These are phyloP conservation scores for Trichopus zeylanicus DNA, from an alignment of 116 monocot species.

Conservation along the genomic window DNA sequence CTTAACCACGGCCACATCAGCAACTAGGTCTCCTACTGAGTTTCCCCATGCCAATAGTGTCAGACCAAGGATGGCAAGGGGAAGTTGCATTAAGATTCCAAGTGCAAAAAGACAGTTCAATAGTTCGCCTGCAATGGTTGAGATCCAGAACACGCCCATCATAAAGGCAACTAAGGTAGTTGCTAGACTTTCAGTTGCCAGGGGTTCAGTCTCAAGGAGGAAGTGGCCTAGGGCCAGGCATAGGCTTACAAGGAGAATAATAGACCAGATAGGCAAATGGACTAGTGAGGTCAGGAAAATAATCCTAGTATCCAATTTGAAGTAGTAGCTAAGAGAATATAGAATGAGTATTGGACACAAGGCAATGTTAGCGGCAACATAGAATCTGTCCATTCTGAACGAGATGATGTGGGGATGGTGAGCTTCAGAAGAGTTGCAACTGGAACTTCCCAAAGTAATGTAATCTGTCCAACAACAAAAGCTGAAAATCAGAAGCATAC, in stretches of 20 bases:
- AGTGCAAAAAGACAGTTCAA: slow-evolving; percentile 64
- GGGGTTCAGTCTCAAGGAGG: slow-evolving; percentile 50
- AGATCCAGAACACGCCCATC: slow-evolving; percentile 96
- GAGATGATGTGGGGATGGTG: slow-evolving; percentile 60
- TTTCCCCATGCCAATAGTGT: slow-evolving; percentile 97
- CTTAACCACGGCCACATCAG: slow-evolving; percentile 79
- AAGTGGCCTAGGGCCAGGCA: slow-evolving; percentile 49
- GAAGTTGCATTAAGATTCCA: slow-evolving; percentile 53
- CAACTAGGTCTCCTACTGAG: slow-evolving; percentile 85
- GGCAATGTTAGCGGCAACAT: slow-evolving; percentile 57
- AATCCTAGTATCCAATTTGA: slow-evolving; percentile 42
- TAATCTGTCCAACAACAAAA: slow-evolving; percentile 35
- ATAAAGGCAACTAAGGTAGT: slow-evolving; percentile 50
- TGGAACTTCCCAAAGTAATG: slow-evolving; percentile 59
- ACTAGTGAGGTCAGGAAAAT: slow-evolving; percentile 52
- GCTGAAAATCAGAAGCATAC: neutral
- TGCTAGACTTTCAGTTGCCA: slow-evolving; percentile 26
- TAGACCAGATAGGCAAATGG: slow-evolving; percentile 58
- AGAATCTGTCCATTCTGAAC: slow-evolving; percentile 65
- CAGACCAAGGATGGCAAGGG: slow-evolving; percentile 77
- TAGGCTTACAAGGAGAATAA: slow-evolving; percentile 48
- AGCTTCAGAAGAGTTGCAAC: slow-evolving; percentile 68
- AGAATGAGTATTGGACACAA: slow-evolving; percentile 61
- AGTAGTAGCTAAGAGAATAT: slow-evolving; percentile 56
- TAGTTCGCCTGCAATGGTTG: slow-evolving; percentile 88